These are phyloP conservation scores for Penicillium rolfsii DNA, from an alignment of 2,329 filamentous ascomycete species.

Conservation along the genomic window DNA sequence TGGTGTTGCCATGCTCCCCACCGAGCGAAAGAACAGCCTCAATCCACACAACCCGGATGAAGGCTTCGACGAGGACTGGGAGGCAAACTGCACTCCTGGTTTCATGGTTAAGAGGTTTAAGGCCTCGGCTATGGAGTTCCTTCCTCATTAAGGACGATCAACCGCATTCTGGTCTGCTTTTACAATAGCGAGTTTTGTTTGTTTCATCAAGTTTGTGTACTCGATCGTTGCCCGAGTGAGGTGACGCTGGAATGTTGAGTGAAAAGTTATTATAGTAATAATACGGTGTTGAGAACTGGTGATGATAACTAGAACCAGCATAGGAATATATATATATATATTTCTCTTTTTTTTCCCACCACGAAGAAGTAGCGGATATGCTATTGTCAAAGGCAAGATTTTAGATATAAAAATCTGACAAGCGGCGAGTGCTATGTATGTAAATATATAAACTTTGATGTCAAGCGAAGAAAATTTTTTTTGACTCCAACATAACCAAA, in stretches of 20 bases:
- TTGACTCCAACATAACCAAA: too few species aligned
- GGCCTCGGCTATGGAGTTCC: constrained; percentile 18
- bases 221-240: neutral
- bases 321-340: neutral
- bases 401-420: too few species aligned
- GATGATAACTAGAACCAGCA: neutral
- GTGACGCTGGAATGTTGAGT: neutral
- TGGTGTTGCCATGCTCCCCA: constrained; percentile 7
- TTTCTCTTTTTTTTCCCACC: neutral
- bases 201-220: neutral
- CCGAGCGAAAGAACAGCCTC: constrained; percentile 4
- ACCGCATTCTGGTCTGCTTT: neutral
- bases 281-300: neutral
- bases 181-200: constrained; percentile 1
- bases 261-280: constrained; percentile 5
- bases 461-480: too few species aligned
- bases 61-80: constrained; percentile 25
- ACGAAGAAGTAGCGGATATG: too few species aligned
- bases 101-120: constrained; percentile 25
- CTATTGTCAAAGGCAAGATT: neutral
- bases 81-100: constrained; percentile 22
- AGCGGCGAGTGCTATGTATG: too few species aligned
- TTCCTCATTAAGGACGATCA: neutral
- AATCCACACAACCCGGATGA: constrained; percentile 18
- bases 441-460: too few species aligned